phyloP scores from a whole-genome alignment of 2,329 filamentous ascomycete species.

The Stemphylium beticola region DNA sequence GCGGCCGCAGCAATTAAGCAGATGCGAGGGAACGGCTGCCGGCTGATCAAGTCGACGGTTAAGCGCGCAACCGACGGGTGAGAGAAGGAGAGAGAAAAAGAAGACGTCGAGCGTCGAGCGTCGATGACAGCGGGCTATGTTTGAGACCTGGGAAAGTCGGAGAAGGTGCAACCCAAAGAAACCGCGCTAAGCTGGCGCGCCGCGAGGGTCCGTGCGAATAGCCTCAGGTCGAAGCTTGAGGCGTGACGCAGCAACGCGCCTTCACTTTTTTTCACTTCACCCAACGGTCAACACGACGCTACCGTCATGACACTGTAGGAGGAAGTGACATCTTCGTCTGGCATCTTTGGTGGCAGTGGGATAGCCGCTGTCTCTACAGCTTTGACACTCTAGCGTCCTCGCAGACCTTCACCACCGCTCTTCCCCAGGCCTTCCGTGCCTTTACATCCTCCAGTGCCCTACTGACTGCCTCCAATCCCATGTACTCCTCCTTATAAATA shows the following conservation, averaged over 20 bases:
- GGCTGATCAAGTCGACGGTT: neutral
- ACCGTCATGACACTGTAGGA: neutral
- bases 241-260: neutral
- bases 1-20: constrained; percentile 1
- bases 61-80: neutral
- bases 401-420: constrained; percentile 59
- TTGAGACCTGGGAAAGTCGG: constrained; percentile 17
- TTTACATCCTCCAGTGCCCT: constrained; percentile 60
- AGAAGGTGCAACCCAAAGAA: constrained; percentile 27
- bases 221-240: neutral
- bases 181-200: constrained; percentile 25
- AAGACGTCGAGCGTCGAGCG: constrained; percentile 18
- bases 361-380: neutral
- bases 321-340: too few relatives aligned
- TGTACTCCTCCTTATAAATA: constrained; percentile 57
- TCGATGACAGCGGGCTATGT: constrained; percentile 28
- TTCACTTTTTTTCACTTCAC: neutral
- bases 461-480: constrained; percentile 58
- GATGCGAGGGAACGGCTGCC: neutral
- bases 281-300: neutral
- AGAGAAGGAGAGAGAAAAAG: constrained; percentile 7
- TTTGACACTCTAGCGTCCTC: constrained; percentile 16
- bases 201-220: constrained; percentile 18
- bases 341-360: neutral
- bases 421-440: constrained; percentile 60